phyloP scores from a whole-genome alignment of 2,329 filamentous ascomycete genomes.

The Alternaria ethzedia region DNA sequence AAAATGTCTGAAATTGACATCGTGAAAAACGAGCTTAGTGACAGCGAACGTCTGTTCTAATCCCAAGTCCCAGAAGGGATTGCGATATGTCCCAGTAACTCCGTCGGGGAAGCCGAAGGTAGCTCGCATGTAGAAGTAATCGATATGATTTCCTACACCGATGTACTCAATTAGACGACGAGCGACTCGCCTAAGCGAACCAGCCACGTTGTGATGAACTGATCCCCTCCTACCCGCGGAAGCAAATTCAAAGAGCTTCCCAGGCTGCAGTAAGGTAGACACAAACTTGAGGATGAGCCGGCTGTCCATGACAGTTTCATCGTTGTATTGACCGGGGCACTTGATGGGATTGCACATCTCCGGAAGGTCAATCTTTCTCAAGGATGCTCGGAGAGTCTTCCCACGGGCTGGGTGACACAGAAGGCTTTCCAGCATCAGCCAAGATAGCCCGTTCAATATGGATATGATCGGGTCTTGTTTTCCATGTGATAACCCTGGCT shows the following conservation, averaged over 20 bases:
- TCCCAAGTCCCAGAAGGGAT: background rate
- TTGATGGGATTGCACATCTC: background rate
- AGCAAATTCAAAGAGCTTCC: background rate
- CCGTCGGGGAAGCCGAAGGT: background rate
- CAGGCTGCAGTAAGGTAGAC: background rate
- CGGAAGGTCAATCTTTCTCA: background rate
- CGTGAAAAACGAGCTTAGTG: background rate
- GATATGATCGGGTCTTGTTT: background rate
- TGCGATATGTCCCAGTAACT: background rate
- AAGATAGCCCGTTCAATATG: background rate
- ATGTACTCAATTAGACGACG: background rate
- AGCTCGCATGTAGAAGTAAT: background rate
- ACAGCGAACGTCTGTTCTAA: background rate
- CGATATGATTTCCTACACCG: background rate
- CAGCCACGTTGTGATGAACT: background rate
- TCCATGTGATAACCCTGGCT: background rate
- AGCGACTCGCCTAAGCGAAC: background rate
- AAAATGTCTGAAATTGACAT: background rate
- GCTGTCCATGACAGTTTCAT: background rate
- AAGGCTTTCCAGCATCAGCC: background rate
- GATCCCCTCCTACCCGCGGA: background rate
- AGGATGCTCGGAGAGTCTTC: background rate
- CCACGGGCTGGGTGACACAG: background rate
- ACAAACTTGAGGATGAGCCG: background rate
- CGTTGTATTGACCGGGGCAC: background rate